Conservation (phyloP, 2,329 filamentous ascomycete genomes). For the Ascochyta lentis region DNA sequence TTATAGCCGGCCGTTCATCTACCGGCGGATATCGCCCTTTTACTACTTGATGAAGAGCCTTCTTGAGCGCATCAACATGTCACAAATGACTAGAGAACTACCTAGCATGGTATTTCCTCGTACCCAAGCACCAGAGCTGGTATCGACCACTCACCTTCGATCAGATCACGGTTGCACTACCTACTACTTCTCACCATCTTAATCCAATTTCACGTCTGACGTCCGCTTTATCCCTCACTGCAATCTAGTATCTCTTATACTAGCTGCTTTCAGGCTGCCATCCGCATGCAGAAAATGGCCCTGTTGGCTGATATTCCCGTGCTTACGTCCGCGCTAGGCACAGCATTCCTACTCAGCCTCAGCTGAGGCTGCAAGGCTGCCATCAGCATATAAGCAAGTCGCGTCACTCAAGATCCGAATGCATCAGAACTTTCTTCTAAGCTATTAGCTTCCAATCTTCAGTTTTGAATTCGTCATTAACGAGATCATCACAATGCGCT, state of each 20-base stretch:
- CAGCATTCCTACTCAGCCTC: conserved; percentile 8
- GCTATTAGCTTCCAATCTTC: neutral
- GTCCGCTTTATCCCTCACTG: too few relatives aligned
- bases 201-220: too few relatives aligned
- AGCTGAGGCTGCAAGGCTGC: conserved; percentile 9
- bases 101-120: too few relatives aligned
- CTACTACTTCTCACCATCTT: too few relatives aligned
- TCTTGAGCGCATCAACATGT: too few relatives aligned
- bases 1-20: too few relatives aligned
- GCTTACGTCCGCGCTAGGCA: conserved; percentile 13
- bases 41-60: too few relatives aligned
- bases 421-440: neutral
- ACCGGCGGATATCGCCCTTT: too few relatives aligned
- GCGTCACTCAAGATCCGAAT: neutral
- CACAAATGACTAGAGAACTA: too few relatives aligned
- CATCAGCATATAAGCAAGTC: conserved; percentile 1
- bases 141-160: too few relatives aligned
- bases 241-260: neutral
- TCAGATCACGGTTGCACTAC: too few relatives aligned
- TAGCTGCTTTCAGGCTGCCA: neutral
- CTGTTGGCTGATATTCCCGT: neutral
- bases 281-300: conserved; percentile 11
- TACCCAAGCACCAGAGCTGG: too few relatives aligned
- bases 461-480: neutral
- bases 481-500: neutral